Conservation (phyloP, 441 rosid species). For the Brassica hybrid region DNA sequence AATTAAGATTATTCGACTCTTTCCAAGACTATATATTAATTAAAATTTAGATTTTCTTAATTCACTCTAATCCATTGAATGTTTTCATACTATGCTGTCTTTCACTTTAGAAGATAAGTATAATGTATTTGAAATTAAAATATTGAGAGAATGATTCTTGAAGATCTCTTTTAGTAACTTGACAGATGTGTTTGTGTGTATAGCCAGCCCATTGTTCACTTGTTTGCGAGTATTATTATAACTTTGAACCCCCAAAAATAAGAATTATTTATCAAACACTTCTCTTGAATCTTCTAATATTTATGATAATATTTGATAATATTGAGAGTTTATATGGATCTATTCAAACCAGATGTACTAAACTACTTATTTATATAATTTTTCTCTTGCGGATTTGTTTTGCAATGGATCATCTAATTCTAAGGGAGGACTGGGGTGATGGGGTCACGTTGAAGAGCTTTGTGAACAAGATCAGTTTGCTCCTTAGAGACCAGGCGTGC, state of each 20-base stretch:
- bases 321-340: background rate
- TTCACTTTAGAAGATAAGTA: background rate
- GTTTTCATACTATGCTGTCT: conserved; percentile 8
- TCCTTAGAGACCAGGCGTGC: conserved; percentile 76
- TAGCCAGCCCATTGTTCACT: conserved; percentile 35
- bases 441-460: background rate
- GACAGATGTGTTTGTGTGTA: conserved; percentile 35
- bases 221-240: background rate
- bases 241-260: no score
- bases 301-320: background rate
- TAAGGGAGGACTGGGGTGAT: background rate
- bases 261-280: no score
- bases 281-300: background rate
- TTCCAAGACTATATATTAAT: background rate
- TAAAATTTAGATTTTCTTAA: background rate
- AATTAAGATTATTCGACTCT: background rate
- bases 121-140: background rate
- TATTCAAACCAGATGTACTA: background rate
- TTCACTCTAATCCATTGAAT: background rate
- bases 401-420: background rate
- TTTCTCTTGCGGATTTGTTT: no score
- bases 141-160: conserved; percentile 25
- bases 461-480: conserved; percentile 75
- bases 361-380: background rate
- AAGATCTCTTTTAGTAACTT: conserved; percentile 22